These are phyloP conservation scores for Aspergillus nidulans DNA, from an alignment of 495 filamentous ascomycete genomes.

Conservation along the genomic window DNA sequence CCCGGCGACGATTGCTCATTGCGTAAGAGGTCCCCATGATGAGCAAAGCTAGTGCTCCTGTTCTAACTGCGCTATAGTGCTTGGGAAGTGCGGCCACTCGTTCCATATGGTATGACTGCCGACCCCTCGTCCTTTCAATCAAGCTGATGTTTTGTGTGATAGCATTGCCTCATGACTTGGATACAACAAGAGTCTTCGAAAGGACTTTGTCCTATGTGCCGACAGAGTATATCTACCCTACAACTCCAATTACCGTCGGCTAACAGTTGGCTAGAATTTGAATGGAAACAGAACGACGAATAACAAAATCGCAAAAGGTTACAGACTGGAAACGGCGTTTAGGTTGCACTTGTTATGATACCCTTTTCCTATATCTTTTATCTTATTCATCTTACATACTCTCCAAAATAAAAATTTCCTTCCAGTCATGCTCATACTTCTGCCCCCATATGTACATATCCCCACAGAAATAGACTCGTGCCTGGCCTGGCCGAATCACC, in stretches of 20 bases:
- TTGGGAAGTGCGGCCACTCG: constrained; percentile 92
- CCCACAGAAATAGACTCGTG: neutral
- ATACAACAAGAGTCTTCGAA: constrained; percentile 91
- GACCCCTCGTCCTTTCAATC: constrained; percentile 15
- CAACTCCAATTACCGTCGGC: neutral
- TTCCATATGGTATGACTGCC: constrained; percentile 79
- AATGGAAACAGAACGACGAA: constrained; percentile 55
- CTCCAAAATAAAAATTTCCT: neutral
- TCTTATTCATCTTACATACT: neutral
- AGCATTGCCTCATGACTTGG: constrained; percentile 97
- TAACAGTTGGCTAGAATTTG: constrained; percentile 55
- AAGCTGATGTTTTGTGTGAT: constrained; percentile 8
- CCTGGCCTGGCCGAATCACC: neutral
- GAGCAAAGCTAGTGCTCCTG: neutral
- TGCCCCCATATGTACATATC: too few species aligned
- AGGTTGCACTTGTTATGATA: constrained; percentile 15
- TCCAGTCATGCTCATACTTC: neutral
- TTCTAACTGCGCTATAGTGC: constrained; percentile 51
- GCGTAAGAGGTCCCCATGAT: constrained; percentile 47
- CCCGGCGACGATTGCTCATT: constrained; percentile 94
- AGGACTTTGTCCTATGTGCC: constrained; percentile 95
- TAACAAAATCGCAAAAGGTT: constrained; percentile 6
- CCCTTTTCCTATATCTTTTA: constrained; percentile 7
- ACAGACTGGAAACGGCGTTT: constrained; percentile 7
- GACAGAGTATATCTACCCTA: constrained; percentile 65